These are phyloP conservation scores for Lentinula aciculospora DNA, from an alignment of 768 basidiomycete species.

Conservation along the genomic window DNA sequence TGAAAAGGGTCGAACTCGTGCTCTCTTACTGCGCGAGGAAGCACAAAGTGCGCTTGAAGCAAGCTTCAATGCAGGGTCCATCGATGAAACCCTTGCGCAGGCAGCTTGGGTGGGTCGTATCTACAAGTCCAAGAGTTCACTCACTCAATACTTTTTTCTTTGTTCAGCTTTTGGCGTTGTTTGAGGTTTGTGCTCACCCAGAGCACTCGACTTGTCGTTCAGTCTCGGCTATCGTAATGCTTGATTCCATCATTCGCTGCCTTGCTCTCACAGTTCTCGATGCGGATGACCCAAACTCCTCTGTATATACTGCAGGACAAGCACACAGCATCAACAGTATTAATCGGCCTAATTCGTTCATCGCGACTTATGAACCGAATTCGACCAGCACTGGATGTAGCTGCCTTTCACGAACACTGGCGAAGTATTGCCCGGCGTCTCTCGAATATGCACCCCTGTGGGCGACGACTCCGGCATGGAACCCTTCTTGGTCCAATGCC, in stretches of 20 bases:
- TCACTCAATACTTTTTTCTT: background rate
- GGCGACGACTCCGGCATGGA: constrained; percentile 63
- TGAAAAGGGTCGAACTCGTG: constrained; percentile 44
- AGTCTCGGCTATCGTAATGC: constrained; percentile 49
- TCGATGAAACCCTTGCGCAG: constrained; percentile 70
- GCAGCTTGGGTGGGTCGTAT: constrained; percentile 62
- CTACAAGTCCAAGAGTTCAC: background rate
- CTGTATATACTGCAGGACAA: constrained; percentile 40
- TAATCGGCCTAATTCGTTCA: background rate
- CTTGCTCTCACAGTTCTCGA: constrained; percentile 59
- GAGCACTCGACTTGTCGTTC: constrained; percentile 47
- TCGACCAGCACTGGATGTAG: constrained; percentile 30
- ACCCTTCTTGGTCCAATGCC: constrained; percentile 45
- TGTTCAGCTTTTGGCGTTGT: constrained; percentile 58
- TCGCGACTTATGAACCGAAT: background rate
- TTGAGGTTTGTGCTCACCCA: constrained; percentile 70
- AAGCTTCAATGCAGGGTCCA: constrained; percentile 64
- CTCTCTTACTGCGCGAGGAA: constrained; percentile 56
- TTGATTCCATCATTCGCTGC: constrained; percentile 64
- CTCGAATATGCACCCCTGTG: constrained; percentile 55
- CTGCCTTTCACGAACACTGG: constrained; percentile 47
- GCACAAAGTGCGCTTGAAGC: constrained; percentile 69
- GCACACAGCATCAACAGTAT: constrained; percentile 38
- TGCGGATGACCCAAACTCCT: constrained; percentile 43
- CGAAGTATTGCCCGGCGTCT: constrained; percentile 42